Evolutionary conservation across 2,329 filamentous ascomycete species (phyloP).

Genomic region (Ceratocystis colombiana): DNA sequence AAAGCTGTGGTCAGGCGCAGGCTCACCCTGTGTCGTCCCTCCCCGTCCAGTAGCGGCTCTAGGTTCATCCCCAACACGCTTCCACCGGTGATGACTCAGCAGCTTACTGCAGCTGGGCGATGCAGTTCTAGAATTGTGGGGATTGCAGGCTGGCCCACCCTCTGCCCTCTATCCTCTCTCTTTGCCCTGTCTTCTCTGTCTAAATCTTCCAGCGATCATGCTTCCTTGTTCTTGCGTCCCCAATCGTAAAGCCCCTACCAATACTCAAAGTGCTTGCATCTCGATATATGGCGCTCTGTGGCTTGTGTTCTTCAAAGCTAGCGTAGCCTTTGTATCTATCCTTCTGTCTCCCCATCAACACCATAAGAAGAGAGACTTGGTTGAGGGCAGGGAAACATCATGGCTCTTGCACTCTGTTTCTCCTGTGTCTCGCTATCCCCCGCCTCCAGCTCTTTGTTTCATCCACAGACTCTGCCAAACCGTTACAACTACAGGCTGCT

Average conservation of each 20-base stretch:
- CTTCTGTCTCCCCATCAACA: background rate
- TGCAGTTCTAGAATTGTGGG: background rate
- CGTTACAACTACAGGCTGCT: background rate
- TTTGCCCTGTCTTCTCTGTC: background rate
- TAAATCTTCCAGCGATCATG: too few species aligned
- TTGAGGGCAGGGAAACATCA: background rate
- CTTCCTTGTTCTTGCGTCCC: too few species aligned
- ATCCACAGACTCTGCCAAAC: constrained; percentile 4
- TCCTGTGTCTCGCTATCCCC: background rate
- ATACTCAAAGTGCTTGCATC: background rate
- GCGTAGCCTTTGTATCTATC: background rate
- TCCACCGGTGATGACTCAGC: background rate
- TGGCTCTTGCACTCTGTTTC: background rate
- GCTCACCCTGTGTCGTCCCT: background rate
- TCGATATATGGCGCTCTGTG: background rate
- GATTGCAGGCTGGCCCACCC: background rate
- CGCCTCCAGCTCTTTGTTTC: background rate
- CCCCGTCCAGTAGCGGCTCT: background rate
- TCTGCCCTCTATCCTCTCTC: background rate
- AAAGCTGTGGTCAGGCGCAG: constrained; percentile 1
- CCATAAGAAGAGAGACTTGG: background rate
- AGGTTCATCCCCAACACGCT: background rate
- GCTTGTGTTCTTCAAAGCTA: background rate
- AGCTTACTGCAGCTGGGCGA: background rate
- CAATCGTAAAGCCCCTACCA: too few species aligned